Percentiles rank a stretch among this genome's conserved stretches.
phyloP scores from a whole-genome alignment of 352 stramenopile genomes.

The Pythium plurisporium region DNA sequence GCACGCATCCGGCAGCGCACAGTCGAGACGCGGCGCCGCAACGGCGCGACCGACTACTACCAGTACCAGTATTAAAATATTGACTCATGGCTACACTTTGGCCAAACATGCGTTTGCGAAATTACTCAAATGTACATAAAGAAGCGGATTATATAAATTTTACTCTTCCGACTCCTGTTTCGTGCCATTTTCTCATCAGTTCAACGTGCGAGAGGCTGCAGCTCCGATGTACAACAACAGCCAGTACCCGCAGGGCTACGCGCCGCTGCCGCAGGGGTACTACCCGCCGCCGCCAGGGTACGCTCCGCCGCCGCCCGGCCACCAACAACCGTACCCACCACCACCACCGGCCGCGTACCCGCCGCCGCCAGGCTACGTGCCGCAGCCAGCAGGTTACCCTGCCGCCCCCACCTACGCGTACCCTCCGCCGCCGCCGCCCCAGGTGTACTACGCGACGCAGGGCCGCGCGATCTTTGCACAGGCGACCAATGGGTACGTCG shows the following conservation, averaged over 20 bases:
- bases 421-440: constrained; percentile 31
- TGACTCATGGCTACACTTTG: too few relatives aligned
- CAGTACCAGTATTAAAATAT: too few relatives aligned
- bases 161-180: too few relatives aligned
- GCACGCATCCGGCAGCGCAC: not conserved
- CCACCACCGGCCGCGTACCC: constrained; percentile 4
- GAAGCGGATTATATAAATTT: too few relatives aligned
- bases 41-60: too few relatives aligned
- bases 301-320: not conserved
- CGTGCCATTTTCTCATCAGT: too few relatives aligned
- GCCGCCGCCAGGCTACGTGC: constrained; percentile 17
- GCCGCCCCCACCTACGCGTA: constrained; percentile 37
- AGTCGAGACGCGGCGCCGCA: not conserved
- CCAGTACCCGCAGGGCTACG: constrained; percentile 13
- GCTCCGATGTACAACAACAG: constrained; percentile 28
- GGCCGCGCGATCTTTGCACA: constrained; percentile 67
- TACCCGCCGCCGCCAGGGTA: constrained; percentile 6
- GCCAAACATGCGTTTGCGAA: too few relatives aligned
- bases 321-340: not conserved
- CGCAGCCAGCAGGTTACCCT: constrained; percentile 28
- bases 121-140: too few relatives aligned
- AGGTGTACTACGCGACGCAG: constrained; percentile 66
- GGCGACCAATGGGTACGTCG: constrained; percentile 37
- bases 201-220: too few relatives aligned
- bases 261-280: constrained; percentile 3